Percentiles rank a stretch among this genome's conserved stretches.
Evolutionary conservation across 2,329 filamentous ascomycete genomes (phyloP).

Genomic region (Lasiodiplodia hormozganensis): DNA sequence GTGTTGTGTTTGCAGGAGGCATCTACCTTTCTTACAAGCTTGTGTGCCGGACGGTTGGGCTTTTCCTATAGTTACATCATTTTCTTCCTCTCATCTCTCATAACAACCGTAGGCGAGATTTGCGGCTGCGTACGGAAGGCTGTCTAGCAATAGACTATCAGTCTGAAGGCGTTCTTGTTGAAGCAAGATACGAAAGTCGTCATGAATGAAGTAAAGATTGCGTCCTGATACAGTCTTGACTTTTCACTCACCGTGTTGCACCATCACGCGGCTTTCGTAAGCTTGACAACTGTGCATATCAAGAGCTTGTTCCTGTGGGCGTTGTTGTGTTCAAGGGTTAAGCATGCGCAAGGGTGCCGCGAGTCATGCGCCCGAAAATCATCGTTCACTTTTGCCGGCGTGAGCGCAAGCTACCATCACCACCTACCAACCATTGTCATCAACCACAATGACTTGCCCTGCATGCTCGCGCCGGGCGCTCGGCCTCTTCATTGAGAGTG

Average conservation of each 20-base stretch:
- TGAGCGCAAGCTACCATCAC: neutral
- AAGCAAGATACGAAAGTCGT: neutral
- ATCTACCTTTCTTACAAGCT: conserved; percentile 39
- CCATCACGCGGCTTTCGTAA: neutral
- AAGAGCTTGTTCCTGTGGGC: too few relatives aligned
- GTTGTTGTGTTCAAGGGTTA: neutral
- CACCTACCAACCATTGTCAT: neutral
- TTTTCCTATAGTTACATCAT: neutral
- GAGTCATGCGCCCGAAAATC: conserved; percentile 25
- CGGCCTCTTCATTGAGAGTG: neutral
- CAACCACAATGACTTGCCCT: conserved; percentile 11
- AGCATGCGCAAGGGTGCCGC: neutral
- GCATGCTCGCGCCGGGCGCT: conserved; percentile 1
- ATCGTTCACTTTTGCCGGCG: neutral
- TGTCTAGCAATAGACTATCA: neutral
- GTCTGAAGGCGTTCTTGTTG: too few relatives aligned
- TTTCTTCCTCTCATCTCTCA: neutral
- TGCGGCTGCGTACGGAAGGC: neutral
- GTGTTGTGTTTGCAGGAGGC: conserved; percentile 39
- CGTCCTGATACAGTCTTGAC: too few relatives aligned
- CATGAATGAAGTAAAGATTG: neutral
- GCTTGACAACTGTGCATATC: too few relatives aligned
- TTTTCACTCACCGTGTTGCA: too few relatives aligned
- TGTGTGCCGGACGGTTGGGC: conserved; percentile 25
- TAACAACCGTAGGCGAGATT: neutral